Percentiles rank a stretch among this genome's conserved stretches.
These are phyloP conservation scores for Schizophyllum amplum DNA, from an alignment of 1,284 basidiomycete genomes.

Conservation along the genomic window DNA sequence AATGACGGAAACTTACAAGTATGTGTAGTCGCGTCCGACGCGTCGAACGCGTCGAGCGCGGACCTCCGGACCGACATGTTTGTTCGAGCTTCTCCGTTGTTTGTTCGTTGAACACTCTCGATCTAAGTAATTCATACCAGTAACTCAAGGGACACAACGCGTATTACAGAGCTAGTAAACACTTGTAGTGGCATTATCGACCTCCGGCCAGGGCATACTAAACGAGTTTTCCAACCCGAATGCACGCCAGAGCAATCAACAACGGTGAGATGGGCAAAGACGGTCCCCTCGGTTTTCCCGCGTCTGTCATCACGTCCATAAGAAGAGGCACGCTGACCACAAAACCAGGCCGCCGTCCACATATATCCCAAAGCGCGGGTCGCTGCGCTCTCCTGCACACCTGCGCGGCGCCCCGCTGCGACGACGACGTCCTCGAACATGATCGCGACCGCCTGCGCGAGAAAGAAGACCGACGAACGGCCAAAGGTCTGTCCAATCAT, in stretches of 20 bases:
- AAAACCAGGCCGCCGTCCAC: slow-evolving; percentile 2
- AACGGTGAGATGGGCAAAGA: not conserved
- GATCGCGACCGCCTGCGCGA: slow-evolving; percentile 9
- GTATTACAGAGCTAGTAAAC: no score
- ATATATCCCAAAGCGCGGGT: not conserved
- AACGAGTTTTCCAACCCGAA: not conserved
- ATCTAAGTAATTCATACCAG: not conserved
- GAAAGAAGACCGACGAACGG: slow-evolving; percentile 9
- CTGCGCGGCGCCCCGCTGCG: slow-evolving; percentile 2
- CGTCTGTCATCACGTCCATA: not conserved
- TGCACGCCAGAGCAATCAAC: not conserved
- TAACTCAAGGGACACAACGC: not conserved
- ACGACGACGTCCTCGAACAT: slow-evolving; percentile 11
- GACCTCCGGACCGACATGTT: no score
- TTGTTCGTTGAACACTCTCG: no score
- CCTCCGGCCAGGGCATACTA: not conserved
- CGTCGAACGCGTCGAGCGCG: no score
- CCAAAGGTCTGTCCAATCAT: slow-evolving; percentile 2
- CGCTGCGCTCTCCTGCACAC: not conserved
- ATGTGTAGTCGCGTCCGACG: no score
- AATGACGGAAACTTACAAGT: no score
- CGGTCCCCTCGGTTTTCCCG: not conserved
- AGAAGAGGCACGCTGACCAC: not conserved
- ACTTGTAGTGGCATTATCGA: not conserved
- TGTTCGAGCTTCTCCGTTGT: no score